A percentile compares a stretch with the other conserved stretches of the same genome.
Evolutionary conservation across 495 filamentous ascomycete genomes (phyloP).

Genomic region (Aspergillus bridgeri): DNA sequence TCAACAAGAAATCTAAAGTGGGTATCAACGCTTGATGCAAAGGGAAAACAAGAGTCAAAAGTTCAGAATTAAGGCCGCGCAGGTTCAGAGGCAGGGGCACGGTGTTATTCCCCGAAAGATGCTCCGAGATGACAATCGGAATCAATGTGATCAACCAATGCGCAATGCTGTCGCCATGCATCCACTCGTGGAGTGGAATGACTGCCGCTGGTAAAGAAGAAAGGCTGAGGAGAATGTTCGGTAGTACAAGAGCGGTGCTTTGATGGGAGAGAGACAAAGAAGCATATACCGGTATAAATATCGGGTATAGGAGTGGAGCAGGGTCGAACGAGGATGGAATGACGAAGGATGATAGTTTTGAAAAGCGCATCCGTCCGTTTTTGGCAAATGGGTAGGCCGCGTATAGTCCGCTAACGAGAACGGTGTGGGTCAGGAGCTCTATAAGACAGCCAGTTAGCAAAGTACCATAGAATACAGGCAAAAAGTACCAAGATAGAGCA

Average conservation of each 20-base stretch:
- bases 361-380: conserved; percentile 26
- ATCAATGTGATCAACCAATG: conserved; percentile 73
- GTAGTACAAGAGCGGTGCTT: conserved; percentile 55
- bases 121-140: conserved; percentile 53
- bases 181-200: conserved; percentile 57
- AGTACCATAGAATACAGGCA: not conserved
- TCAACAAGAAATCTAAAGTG: conserved; percentile 73
- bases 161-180: conserved; percentile 53
- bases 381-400: conserved; percentile 44
- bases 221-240: conserved; percentile 79
- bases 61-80: conserved; percentile 54
- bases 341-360: conserved; percentile 36
- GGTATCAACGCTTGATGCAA: conserved; percentile 78
- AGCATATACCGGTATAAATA: conserved; percentile 70
- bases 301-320: conserved; percentile 85
- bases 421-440: conserved; percentile 48
- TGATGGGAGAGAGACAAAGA: conserved; percentile 68
- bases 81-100: conserved; percentile 33
- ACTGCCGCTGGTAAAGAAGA: conserved; percentile 70
- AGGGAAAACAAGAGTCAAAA: conserved; percentile 69
- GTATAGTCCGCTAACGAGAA: conserved; percentile 42
- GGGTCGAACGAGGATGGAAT: conserved; percentile 81
- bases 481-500: not conserved
- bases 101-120: conserved; percentile 31
- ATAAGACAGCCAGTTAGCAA: conserved; percentile 11